Percentiles rank a stretch among this genome's conserved stretches.
phyloP scores from a whole-genome alignment of 139 green algal species.

The Parachlorella kessleri region DNA sequence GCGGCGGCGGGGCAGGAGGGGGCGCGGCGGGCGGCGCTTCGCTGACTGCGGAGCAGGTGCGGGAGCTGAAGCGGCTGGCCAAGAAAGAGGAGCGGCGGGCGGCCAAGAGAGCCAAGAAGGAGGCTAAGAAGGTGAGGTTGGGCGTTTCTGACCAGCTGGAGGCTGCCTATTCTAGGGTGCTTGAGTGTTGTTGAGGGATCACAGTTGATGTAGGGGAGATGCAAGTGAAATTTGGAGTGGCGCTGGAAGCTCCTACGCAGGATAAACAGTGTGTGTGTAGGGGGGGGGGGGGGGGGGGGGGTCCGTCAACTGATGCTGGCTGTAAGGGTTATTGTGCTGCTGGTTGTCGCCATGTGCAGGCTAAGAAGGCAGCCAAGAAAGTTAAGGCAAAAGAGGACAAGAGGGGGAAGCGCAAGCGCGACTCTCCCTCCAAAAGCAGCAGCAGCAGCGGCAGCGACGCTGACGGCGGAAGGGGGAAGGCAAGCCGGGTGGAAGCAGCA shows the following conservation, averaged over 20 bases:
- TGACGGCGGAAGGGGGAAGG: neutral
- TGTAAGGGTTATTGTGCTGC: neutral
- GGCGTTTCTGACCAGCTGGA: neutral
- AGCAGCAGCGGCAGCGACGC: neutral
- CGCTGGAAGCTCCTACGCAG: neutral
- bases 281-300: too few species aligned
- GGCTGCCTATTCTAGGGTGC: too few species aligned
- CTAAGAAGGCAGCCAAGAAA: neutral
- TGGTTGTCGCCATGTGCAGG: neutral
- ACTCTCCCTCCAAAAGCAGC: neutral
- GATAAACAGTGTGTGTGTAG: neutral
- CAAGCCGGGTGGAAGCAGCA: neutral
- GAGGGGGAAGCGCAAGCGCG: neutral
- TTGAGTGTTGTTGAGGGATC: too few species aligned
- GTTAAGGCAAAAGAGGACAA: neutral
- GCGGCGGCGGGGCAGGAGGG: too few species aligned
- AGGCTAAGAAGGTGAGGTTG: slow-evolving; percentile 13
- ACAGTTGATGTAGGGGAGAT: too few species aligned
- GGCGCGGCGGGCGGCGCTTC: neutral
- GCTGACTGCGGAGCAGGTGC: slow-evolving; percentile 36
- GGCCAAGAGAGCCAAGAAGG: slow-evolving; percentile 26
- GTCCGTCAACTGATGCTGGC: neutral
- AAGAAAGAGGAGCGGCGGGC: slow-evolving; percentile 31
- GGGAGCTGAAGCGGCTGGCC: slow-evolving; percentile 27
- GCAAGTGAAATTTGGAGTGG: neutral